phyloP scores from a whole-genome alignment of 1,284 basidiomycete species.

The Porogramme epimiltina region DNA sequence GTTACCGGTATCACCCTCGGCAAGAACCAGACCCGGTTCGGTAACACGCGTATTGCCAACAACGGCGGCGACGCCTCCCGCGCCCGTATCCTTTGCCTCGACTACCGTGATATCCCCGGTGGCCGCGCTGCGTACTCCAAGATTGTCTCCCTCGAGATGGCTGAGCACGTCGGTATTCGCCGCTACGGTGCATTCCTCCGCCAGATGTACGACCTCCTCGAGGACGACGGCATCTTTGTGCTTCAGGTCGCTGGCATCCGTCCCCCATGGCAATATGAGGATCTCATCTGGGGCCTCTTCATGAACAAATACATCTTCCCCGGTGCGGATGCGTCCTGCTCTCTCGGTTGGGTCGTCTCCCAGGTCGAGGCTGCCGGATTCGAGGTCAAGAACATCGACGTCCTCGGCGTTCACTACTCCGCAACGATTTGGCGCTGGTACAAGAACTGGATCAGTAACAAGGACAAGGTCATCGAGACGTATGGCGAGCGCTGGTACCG shows the following conservation, averaged over 20 bases:
- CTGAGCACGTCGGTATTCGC: slow-evolving; percentile 97
- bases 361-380: slow-evolving; percentile 91
- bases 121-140: slow-evolving; percentile 85
- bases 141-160: slow-evolving; percentile 98
- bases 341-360: slow-evolving; percentile 93
- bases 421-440: slow-evolving; percentile 96
- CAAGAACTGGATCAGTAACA: slow-evolving; percentile 92
- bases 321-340: slow-evolving; percentile 94
- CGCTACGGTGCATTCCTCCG: slow-evolving; percentile 89
- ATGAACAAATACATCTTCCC: slow-evolving; percentile 99
- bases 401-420: slow-evolving; percentile 96
- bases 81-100: slow-evolving; percentile 92
- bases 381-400: slow-evolving; percentile 95
- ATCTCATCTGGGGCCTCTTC: slow-evolving; percentile 94
- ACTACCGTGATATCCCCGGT: slow-evolving; percentile 92
- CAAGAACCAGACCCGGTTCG: slow-evolving; percentile 91
- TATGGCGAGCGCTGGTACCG: slow-evolving; percentile 94
- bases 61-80: slow-evolving; percentile 72
- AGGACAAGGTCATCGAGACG: slow-evolving; percentile 84
- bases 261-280: slow-evolving; percentile 96
- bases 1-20: slow-evolving; percentile 95
- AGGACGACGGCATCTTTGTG: slow-evolving; percentile 94
- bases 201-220: slow-evolving; percentile 92
- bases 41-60: slow-evolving; percentile 82
- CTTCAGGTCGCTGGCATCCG: slow-evolving; percentile 97